phyloP scores from a whole-genome alignment of 345 rosid species.

The Rhodomyrtus tomentosa region DNA sequence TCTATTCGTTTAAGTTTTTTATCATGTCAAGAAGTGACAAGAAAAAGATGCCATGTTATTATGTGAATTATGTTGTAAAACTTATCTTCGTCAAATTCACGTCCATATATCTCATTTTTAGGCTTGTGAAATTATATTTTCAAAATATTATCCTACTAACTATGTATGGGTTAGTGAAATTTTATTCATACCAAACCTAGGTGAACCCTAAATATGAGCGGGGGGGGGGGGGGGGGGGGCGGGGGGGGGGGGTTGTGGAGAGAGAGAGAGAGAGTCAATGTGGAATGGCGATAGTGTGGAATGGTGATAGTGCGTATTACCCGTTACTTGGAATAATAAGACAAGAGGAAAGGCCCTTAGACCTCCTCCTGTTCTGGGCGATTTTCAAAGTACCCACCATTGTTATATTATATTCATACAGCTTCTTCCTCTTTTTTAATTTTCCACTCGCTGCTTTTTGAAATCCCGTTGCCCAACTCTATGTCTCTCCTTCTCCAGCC shows the following conservation, averaged over 20 bases:
- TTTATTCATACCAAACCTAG: neutral
- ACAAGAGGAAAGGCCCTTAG: neutral
- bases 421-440: neutral
- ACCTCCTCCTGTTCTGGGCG: neutral
- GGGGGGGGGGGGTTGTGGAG: too few species aligned
- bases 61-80: neutral
- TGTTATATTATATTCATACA: constrained; percentile 1
- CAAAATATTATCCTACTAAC: neutral
- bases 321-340: neutral
- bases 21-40: neutral
- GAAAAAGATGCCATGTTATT: neutral
- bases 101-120: neutral
- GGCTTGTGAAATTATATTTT: neutral
- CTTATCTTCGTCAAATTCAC: neutral
- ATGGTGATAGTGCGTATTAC: neutral
- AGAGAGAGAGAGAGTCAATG: neutral
- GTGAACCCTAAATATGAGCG: neutral
- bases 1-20: neutral
- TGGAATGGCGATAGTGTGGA: neutral
- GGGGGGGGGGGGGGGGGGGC: too few species aligned
- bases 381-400: neutral
- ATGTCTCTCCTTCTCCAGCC: constrained; percentile 5
- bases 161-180: neutral
- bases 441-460: neutral
- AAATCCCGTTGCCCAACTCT: neutral